Conservation (phyloP, 768 basidiomycete species). For the Amanita pseudoporphyria region DNA sequence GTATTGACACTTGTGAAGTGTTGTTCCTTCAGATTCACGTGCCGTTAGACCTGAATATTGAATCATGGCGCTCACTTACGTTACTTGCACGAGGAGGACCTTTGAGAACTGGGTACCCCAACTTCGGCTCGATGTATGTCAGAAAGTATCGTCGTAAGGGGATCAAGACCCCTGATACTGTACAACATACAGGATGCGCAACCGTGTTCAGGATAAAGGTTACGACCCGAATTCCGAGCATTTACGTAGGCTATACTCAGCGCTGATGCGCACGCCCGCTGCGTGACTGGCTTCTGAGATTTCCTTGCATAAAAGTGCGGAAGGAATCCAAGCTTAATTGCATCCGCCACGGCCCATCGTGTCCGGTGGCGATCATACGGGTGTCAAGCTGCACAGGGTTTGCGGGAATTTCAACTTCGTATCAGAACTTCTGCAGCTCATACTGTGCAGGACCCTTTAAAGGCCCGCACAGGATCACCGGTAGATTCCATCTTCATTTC, state of each 20-base stretch:
- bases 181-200: no score
- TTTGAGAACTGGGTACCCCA: no score
- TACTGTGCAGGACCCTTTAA: neutral
- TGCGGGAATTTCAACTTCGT: neutral
- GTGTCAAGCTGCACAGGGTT: neutral
- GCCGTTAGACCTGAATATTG: no score
- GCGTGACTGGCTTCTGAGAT: neutral
- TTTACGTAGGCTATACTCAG: neutral
- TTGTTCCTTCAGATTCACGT: no score
- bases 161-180: no score
- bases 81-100: no score
- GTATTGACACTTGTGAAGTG: no score
- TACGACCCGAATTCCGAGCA: neutral
- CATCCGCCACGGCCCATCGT: neutral
- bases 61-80: no score
- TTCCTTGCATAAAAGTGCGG: neutral
- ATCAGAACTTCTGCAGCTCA: neutral
- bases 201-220: no score
- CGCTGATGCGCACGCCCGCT: neutral
- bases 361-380: neutral
- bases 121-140: no score
- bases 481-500: no score
- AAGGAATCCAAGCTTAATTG: conserved; percentile 1
- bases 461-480: neutral
- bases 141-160: no score